Percentiles rank a stretch among this genome's conserved stretches.
Conservation (phyloP, 1,284 basidiomycete species). For the Cutaneotrichosporon mucoides region DNA sequence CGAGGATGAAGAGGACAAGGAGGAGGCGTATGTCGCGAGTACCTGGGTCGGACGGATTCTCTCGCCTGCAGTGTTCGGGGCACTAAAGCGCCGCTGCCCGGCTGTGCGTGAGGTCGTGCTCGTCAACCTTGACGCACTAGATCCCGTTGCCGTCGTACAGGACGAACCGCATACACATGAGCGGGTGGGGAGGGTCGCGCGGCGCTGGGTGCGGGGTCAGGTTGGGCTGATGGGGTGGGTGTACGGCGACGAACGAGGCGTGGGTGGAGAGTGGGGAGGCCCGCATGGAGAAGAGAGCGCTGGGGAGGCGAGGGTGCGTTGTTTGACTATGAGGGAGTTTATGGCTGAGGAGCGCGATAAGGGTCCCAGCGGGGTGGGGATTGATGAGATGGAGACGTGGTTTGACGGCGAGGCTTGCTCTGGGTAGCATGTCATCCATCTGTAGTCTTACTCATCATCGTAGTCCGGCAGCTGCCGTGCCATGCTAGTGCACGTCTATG, state of each 20-base stretch:
- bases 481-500: too few species aligned
- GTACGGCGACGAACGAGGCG: too few species aligned
- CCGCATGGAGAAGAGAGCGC: too few species aligned
- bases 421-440: too few species aligned
- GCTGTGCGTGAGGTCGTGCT: background rate
- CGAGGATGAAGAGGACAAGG: background rate
- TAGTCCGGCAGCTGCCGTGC: too few species aligned
- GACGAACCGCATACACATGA: background rate
- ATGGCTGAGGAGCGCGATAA: background rate
- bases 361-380: background rate
- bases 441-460: too few species aligned
- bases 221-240: background rate
- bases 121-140: background rate
- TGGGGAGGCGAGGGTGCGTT: background rate
- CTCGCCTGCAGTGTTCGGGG: background rate
- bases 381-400: too few species aligned
- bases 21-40: background rate
- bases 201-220: background rate
- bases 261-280: too few species aligned
- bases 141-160: background rate
- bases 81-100: background rate
- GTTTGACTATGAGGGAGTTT: background rate
- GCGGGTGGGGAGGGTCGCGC: background rate
- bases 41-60: conserved; percentile 2
- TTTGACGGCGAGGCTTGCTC: too few species aligned